These are phyloP conservation scores for Rhizopus stolonifer DNA, from an alignment of 371 early-diverging fungal genomes.

Conservation along the genomic window DNA sequence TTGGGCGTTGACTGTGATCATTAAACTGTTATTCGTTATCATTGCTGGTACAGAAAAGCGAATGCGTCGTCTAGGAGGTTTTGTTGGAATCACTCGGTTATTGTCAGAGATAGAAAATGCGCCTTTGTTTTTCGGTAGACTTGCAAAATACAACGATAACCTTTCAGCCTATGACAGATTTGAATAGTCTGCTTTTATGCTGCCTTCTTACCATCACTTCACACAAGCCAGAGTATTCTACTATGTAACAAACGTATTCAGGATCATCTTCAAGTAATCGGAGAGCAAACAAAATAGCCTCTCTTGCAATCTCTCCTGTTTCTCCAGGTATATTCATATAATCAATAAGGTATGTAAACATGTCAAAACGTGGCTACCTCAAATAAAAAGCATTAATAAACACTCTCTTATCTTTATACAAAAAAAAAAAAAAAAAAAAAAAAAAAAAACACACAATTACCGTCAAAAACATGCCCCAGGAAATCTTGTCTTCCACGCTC, in stretches of 20 bases:
- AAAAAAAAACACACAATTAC: conserved; percentile 13
- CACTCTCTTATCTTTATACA: not conserved
- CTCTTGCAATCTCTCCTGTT: conserved; percentile 54
- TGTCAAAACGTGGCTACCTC: conserved; percentile 49
- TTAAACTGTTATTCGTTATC: conserved; percentile 46
- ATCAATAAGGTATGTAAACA: conserved; percentile 50
- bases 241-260: conserved; percentile 52
- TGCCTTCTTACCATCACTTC: conserved; percentile 44
- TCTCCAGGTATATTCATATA: conserved; percentile 56
- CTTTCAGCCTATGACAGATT: conserved; percentile 39
- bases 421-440: not conserved
- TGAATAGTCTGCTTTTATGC: not conserved
- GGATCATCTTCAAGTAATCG: conserved; percentile 48
- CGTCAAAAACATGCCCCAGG: conserved; percentile 48
- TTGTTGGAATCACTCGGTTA: conserved; percentile 36
- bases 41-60: conserved; percentile 49
- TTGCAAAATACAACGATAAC: conserved; percentile 40
- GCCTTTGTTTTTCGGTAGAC: conserved; percentile 43
- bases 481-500: conserved; percentile 48
- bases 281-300: conserved; percentile 49
- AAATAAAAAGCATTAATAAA: not conserved
- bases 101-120: conserved; percentile 45
- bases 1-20: conserved; percentile 48
- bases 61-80: conserved; percentile 40
- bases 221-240: conserved; percentile 52